These are phyloP conservation scores for Didymella glomerata DNA, from an alignment of 2,329 filamentous ascomycete species.

Conservation along the genomic window DNA sequence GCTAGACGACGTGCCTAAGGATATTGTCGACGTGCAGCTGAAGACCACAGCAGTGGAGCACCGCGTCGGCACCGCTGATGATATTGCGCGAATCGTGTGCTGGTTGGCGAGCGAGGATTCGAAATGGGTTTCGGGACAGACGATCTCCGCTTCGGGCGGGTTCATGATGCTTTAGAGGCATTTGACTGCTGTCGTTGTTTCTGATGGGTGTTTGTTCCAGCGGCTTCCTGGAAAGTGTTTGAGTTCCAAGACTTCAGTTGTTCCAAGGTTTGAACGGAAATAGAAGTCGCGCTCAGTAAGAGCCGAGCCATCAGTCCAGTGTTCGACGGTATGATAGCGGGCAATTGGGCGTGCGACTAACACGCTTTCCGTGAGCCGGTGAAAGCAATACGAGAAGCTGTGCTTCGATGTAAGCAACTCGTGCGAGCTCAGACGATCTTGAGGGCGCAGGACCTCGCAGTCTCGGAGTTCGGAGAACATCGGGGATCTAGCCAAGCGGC, in stretches of 20 bases:
- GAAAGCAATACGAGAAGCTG: slow-evolving; percentile 2
- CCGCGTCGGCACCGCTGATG: slow-evolving; percentile 60
- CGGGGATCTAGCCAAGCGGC: slow-evolving; percentile 16
- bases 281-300: slow-evolving; percentile 11
- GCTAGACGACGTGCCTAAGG: slow-evolving; percentile 61
- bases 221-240: slow-evolving; percentile 27
- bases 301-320: not conserved
- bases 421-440: slow-evolving; percentile 1
- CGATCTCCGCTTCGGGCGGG: slow-evolving; percentile 64
- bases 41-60: slow-evolving; percentile 61
- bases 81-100: slow-evolving; percentile 65
- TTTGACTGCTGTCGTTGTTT: slow-evolving; percentile 23
- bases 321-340: slow-evolving; percentile 3
- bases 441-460: slow-evolving; percentile 5
- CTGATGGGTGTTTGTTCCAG: slow-evolving; percentile 29
- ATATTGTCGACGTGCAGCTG: slow-evolving; percentile 61
- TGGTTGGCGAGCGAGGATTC: slow-evolving; percentile 62
- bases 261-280: slow-evolving; percentile 29
- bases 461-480: slow-evolving; percentile 17
- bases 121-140: slow-evolving; percentile 60
- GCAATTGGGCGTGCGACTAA: not conserved
- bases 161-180: slow-evolving; percentile 41
- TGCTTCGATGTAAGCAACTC: not conserved
- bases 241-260: slow-evolving; percentile 39
- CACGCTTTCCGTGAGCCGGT: not conserved